Evolutionary conservation across 768 basidiomycete species (phyloP).

Genomic region (Dioszegia crocea): DNA sequence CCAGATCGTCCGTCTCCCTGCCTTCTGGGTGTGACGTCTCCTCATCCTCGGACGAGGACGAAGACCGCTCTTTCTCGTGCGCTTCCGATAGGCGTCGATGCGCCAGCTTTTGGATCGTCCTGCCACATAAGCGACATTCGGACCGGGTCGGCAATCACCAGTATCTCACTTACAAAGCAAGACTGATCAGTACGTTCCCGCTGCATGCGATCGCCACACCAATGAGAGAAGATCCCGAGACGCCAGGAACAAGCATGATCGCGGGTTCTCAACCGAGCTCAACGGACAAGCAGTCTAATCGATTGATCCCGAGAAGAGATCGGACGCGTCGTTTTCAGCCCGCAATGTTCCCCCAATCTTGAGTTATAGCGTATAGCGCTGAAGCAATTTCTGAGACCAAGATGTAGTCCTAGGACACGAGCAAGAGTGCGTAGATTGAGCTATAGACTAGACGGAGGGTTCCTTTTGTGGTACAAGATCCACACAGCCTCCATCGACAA

Average conservation of each 20-base stretch:
- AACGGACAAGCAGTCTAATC: too few species aligned
- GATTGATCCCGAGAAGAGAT: too few species aligned
- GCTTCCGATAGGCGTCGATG: conserved; percentile 61
- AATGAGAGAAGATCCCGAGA: conserved; percentile 51
- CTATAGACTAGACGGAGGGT: too few species aligned
- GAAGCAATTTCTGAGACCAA: too few species aligned
- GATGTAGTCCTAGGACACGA: too few species aligned
- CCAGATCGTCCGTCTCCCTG: neutral
- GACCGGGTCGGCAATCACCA: neutral
- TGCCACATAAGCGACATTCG: conserved; percentile 5
- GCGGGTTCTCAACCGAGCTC: too few species aligned
- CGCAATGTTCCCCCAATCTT: too few species aligned
- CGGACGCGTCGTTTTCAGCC: too few species aligned
- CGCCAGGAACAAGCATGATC: conserved; percentile 2
- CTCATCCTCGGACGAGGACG: neutral
- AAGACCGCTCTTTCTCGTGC: neutral
- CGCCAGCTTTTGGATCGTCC: conserved; percentile 85
- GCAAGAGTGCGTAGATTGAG: too few species aligned
- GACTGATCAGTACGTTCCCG: conserved; percentile 82
- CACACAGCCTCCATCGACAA: too few species aligned
- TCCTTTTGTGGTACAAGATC: too few species aligned
- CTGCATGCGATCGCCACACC: conserved; percentile 78
- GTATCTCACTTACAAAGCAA: conserved; percentile 59
- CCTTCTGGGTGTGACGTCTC: neutral
- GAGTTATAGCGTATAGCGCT: too few species aligned